Percentiles rank a stretch among this genome's conserved stretches.
Conservation (phyloP, 1,139 yeast species). For the Candida sanyaensis region DNA sequence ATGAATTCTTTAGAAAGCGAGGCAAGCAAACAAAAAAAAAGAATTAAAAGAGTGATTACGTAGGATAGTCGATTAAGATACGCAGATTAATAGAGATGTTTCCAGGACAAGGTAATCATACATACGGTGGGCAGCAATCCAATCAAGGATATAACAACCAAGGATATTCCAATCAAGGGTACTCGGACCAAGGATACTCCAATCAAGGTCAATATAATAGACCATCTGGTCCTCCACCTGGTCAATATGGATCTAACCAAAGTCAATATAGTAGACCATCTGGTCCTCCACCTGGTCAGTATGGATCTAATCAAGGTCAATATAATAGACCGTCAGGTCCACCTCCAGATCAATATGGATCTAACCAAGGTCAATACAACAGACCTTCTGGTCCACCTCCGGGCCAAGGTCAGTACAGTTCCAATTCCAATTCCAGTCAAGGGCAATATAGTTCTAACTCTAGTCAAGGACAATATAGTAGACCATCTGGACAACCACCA, state of each 20-base stretch:
- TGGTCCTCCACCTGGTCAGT: constrained; percentile 10
- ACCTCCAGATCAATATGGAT: too few species aligned
- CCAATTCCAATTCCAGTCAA: neutral
- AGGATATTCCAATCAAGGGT: too few species aligned
- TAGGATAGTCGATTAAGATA: too few species aligned
- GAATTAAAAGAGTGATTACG: neutral
- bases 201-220: constrained; percentile 8
- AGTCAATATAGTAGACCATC: constrained; percentile 10
- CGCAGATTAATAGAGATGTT: constrained; percentile 22
- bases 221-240: constrained; percentile 13
- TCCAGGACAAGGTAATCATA: constrained; percentile 35
- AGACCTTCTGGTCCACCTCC: too few species aligned
- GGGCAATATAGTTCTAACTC: constrained; percentile 5
- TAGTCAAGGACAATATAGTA: constrained; percentile 8
- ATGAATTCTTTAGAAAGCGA: too few species aligned
- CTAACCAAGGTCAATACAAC: constrained; percentile 8
- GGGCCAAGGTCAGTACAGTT: neutral
- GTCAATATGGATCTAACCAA: constrained; percentile 2
- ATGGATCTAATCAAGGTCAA: constrained; percentile 2
- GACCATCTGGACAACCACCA: constrained; percentile 11
- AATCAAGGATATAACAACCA: constrained; percentile 10
- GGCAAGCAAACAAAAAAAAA: neutral
- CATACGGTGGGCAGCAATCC: constrained; percentile 16
- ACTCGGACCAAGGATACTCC: neutral
- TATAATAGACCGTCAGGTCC: constrained; percentile 6